phyloP scores from a whole-genome alignment of 2,329 filamentous ascomycete genomes.

The Cladosporium austrohemisphaericum region DNA sequence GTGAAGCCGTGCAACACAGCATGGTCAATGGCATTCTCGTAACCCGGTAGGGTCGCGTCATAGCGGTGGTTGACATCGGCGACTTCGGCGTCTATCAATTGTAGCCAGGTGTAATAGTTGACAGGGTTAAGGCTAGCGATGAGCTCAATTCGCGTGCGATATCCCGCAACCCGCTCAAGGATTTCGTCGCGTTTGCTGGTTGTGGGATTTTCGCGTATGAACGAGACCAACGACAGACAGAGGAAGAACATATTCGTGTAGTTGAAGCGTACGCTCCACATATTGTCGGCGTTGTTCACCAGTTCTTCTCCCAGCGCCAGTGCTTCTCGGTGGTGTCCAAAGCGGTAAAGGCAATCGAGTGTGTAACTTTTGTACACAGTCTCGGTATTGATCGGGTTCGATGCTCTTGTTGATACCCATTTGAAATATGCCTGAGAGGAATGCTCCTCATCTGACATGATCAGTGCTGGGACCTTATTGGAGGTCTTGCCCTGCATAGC shows the following conservation, averaged over 20 bases:
- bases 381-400: constrained; percentile 61
- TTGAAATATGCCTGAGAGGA: constrained; percentile 54
- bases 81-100: constrained; percentile 64
- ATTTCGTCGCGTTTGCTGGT: constrained; percentile 44
- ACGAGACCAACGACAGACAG: constrained; percentile 39
- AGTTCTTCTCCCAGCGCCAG: constrained; percentile 41
- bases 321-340: constrained; percentile 42
- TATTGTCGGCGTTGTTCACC: constrained; percentile 38
- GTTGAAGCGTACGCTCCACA: constrained; percentile 43
- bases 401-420: constrained; percentile 44
- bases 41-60: constrained; percentile 57
- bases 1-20: constrained; percentile 62
- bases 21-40: constrained; percentile 70
- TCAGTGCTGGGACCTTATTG: constrained; percentile 46
- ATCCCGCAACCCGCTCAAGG: constrained; percentile 51
- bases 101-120: constrained; percentile 69
- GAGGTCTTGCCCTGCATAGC: constrained; percentile 72
- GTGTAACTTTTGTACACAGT: constrained; percentile 63
- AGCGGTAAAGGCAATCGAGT: constrained; percentile 41
- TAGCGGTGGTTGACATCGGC: constrained; percentile 48
- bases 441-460: constrained; percentile 68
- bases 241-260: constrained; percentile 44
- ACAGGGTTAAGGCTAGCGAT: constrained; percentile 63
- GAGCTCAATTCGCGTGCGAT: constrained; percentile 59
- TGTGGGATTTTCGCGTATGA: constrained; percentile 37